Base-by-base conservation (phyloP, 768 basidiomycete species). In the Leccinum longicurvipes region DNA sequence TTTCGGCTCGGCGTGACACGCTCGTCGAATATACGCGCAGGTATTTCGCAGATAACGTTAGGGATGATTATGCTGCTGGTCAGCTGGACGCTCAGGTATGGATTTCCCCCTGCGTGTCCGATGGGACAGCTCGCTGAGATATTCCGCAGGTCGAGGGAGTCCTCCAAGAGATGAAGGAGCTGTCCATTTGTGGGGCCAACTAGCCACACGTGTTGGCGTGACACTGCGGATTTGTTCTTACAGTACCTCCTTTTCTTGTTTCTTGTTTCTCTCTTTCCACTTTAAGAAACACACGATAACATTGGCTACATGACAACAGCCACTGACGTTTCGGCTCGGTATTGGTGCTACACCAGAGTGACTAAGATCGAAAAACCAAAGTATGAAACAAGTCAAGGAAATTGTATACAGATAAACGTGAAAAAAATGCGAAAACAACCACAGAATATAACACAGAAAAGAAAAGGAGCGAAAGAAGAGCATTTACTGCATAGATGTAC, bases 1-100 rank as follows among this genome's bases (percentile, higher is more conserved):
- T n/a, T 11, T 19, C 19, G 19, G 10, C 39, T 41, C 39, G 6
- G n/a, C 17, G 9, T 36, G 36, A n/a, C 17, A 2, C 34, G 3
- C 9, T 36, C 17, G 36, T 41, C 19, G n/a, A n/a, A n/a, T n/a
- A n/a, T n/a, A n/a, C n/a, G 19, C 11, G 39, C 50, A 93, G 92
- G 58, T 96, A 94, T 73, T 98, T 98, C 66, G 79, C 83, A 3
- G 93, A 97, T 48, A 86, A 76, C 59, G 91, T 96, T 39, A 81
- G 95, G 58, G 96, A 99, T 63, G 97, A 98, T 63, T 99, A 99
- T 66, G 96, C 97, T 32, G 91, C 92, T 45, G 97, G 97, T 7
- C 91, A 93, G 72, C 78, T 99, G 50, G 97, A 99, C 71, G 87
- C 91, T 39, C 95, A 98, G 81, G 91, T 87, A 65, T 46, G 73